Evolutionary conservation across 495 filamentous ascomycete species (phyloP).

Genomic region (Entonaema liquescens): DNA sequence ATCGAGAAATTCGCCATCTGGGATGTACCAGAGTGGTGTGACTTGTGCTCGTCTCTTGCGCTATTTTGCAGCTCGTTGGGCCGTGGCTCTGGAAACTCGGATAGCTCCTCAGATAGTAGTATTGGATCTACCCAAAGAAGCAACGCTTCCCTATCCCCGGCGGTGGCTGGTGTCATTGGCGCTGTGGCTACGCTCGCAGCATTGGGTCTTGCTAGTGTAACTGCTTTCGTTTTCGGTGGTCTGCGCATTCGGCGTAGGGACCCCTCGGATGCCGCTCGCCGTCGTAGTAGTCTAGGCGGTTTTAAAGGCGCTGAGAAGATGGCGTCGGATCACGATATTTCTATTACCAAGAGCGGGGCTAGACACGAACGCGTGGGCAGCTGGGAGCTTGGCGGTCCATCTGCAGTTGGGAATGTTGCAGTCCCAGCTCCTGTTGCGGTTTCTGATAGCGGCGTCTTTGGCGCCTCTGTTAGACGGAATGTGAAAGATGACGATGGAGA

Average conservation of each 20-base stretch:
- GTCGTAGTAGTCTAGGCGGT: constrained; percentile 43
- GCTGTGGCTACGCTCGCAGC: constrained; percentile 45
- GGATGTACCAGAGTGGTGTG: constrained; percentile 46
- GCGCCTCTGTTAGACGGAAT: constrained; percentile 13
- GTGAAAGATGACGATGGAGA: constrained; percentile 19
- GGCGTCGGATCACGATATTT: constrained; percentile 49
- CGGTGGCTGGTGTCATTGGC: constrained; percentile 51
- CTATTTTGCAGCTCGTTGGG: constrained; percentile 43
- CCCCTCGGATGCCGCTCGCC: constrained; percentile 5
- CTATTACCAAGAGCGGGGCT: constrained; percentile 43
- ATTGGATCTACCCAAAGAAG: neutral
- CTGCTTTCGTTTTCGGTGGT: constrained; percentile 44
- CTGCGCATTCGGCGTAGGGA: constrained; percentile 39
- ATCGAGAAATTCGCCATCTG: constrained; percentile 41
- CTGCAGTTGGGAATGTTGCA: neutral
- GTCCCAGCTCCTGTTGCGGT: constrained; percentile 10
- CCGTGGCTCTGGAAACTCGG: constrained; percentile 1
- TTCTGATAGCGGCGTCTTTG: constrained; percentile 11
- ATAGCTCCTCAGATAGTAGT: neutral
- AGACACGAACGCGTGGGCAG: constrained; percentile 52
- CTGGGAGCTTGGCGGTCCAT: constrained; percentile 48
- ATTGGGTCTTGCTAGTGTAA: constrained; percentile 26
- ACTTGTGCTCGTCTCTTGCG: constrained; percentile 38
- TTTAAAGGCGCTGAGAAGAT: constrained; percentile 53
- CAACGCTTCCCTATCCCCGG: constrained; percentile 34